Conservation (phyloP, 352 stramenopile genomes). For the Halophytophthora polymorphica region DNA sequence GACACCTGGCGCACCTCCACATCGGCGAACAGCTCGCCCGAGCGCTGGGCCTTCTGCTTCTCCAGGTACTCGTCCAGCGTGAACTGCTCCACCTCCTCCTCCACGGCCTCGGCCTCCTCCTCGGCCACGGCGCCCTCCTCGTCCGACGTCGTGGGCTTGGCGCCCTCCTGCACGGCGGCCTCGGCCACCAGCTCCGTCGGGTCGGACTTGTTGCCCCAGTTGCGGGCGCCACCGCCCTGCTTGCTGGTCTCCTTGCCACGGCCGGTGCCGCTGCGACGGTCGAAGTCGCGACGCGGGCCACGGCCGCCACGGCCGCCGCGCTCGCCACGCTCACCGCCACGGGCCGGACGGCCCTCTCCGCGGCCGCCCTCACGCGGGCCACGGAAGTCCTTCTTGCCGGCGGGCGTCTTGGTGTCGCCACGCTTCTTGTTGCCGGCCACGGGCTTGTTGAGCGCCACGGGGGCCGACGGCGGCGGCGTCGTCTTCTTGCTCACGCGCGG, state of each 20-base stretch:
- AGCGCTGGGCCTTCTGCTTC: constrained; percentile 76
- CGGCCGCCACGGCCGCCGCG: constrained; percentile 44
- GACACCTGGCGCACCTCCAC: constrained; percentile 84
- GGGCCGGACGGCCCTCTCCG: constrained; percentile 36
- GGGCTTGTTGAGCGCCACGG: constrained; percentile 80
- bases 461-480: constrained; percentile 41
- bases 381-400: constrained; percentile 53
- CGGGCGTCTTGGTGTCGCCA: constrained; percentile 54
- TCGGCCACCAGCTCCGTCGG: constrained; percentile 81
- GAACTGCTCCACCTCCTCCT: constrained; percentile 84
- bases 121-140: constrained; percentile 46
- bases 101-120: constrained; percentile 52
- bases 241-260: constrained; percentile 96
- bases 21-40: constrained; percentile 77
- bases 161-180: constrained; percentile 52
- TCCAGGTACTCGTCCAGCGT: constrained; percentile 79
- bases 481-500: constrained; percentile 65
- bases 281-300: constrained; percentile 84
- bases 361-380: constrained; percentile 44
- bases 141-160: constrained; percentile 37
- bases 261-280: constrained; percentile 94
- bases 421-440: constrained; percentile 81
- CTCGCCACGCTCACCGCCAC: constrained; percentile 34
- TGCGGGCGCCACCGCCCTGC: constrained; percentile 91
- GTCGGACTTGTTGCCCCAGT: constrained; percentile 96